Conservation (phyloP, 768 basidiomycete species). For the Tulasnella sp. region DNA sequence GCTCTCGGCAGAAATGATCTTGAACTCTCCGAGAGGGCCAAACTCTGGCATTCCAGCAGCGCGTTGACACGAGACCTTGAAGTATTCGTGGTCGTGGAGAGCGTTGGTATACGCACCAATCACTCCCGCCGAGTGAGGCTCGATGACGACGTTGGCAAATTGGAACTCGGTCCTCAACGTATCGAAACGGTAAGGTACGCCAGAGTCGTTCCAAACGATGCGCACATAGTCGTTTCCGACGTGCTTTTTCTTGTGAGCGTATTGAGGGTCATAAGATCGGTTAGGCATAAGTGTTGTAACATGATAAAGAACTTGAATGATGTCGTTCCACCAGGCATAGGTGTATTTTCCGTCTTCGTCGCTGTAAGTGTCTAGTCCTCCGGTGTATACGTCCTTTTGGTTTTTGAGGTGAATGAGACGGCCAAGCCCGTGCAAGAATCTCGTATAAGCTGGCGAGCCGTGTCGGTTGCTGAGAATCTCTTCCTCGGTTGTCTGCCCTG, state of each 20-base stretch:
- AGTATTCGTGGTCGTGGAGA: slow-evolving; percentile 87
- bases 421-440: slow-evolving; percentile 87
- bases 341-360: slow-evolving; percentile 94
- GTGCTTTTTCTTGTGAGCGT: slow-evolving; percentile 85
- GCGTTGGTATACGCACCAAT: slow-evolving; percentile 83
- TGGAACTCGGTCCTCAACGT: slow-evolving; percentile 92
- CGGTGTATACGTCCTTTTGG: slow-evolving; percentile 88
- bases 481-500: slow-evolving; percentile 75
- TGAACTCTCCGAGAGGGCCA: slow-evolving; percentile 86
- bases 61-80: slow-evolving; percentile 88
- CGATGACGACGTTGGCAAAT: slow-evolving; percentile 95
- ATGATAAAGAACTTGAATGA: slow-evolving; percentile 91
- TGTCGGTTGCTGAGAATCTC: slow-evolving; percentile 87
- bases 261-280: slow-evolving; percentile 58
- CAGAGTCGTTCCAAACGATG: slow-evolving; percentile 97
- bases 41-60: slow-evolving; percentile 91
- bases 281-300: slow-evolving; percentile 97
- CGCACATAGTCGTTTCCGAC: slow-evolving; percentile 96
- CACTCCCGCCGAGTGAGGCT: slow-evolving; percentile 81
- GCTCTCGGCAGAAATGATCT: slow-evolving; percentile 84
- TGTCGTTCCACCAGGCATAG: slow-evolving; percentile 99
- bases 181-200: slow-evolving; percentile 82
- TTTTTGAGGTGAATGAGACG: slow-evolving; percentile 82
- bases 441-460: slow-evolving; percentile 91
- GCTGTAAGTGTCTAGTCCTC: slow-evolving; percentile 68